Evolutionary conservation across 2,329 filamentous ascomycete genomes (phyloP), one percentile per base, ranked within the genome.

Genomic region (Exophiala spinifera): DNA sequence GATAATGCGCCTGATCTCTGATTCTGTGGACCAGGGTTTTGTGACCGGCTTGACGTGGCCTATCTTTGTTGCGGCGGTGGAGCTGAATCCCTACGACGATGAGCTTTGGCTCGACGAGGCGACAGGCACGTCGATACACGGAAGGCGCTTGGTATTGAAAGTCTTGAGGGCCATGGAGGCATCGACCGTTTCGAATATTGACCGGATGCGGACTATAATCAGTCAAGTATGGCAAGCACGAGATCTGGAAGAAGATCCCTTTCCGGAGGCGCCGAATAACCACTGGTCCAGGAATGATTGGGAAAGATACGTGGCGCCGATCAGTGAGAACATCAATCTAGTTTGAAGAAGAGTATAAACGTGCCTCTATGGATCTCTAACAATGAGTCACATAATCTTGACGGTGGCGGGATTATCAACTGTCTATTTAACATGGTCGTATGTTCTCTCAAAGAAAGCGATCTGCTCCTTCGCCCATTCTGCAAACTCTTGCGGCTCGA

Each of bases 391-490:
- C 4, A 5, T 25, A 25, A 25, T 4, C 23, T 5, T 25, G 23
- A 48, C n/a, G n/a, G 20, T 14, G n/a, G 13, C 13, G 28, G 10
- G 8, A 34, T 17, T 14, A 3, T 48, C 28, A n/a, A 33, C 31
- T 49, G 15, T 39, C 46, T 49, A 49, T 49, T 49, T 49, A 17
- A 49, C 33, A 25, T 49, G 46, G 19, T 49, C 46, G 39, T 49
- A 49, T 13, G 46, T 49, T 34, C 46, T 49, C 23, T 49, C 46
- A 10, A 49, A 39, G 33, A 37, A 49, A 14, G 46, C 46, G 10
- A 49, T 39, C 34, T 49, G 46, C 46, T 49, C 46, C 34, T 49
- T 49, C 17, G 46, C 46, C 46, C 46, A 49, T 37, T 20, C 34
- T 14, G 46, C 46, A 39, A 49, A 49, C 34, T 49, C 31, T 23